Evolutionary conservation across 2,329 filamentous ascomycete species (phyloP).

Genomic region (Bipolaris bicolor): DNA sequence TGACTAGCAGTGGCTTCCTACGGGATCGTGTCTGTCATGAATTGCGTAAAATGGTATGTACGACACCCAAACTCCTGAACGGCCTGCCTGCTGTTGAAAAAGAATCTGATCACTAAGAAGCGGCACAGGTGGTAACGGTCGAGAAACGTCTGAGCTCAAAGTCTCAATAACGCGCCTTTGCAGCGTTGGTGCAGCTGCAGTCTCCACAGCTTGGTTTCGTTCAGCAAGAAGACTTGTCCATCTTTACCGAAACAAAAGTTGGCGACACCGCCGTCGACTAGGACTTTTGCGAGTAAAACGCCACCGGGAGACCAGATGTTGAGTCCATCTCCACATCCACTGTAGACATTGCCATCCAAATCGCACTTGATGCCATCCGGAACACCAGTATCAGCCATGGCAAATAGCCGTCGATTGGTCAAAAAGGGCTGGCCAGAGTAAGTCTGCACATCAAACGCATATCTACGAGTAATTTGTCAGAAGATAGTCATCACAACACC

Average conservation of each 20-base stretch:
- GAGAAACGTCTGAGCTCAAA: neutral
- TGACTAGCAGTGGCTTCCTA: no score
- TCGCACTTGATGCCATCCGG: constrained; percentile 37
- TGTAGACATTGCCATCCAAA: constrained; percentile 60
- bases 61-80: neutral
- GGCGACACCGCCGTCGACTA: constrained; percentile 48
- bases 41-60: neutral
- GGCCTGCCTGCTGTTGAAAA: neutral
- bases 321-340: constrained; percentile 56
- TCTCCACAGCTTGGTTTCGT: constrained; percentile 45
- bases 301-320: constrained; percentile 57
- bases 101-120: neutral
- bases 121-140: neutral
- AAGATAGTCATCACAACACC: neutral
- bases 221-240: constrained; percentile 57
- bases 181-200: neutral
- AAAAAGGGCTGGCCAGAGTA: constrained; percentile 21
- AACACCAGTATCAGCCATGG: constrained; percentile 26
- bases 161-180: constrained; percentile 4
- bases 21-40: neutral
- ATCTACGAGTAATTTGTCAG: constrained; percentile 12
- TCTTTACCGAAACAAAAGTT: constrained; percentile 58
- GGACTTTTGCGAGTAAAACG: constrained; percentile 48
- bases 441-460: constrained; percentile 28
- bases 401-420: constrained; percentile 29